A percentile compares a stretch with the other conserved stretches of the same genome.
These are phyloP conservation scores for Lizanozyma gosingica DNA, from an alignment of 1,139 yeast species.

Conservation along the genomic window DNA sequence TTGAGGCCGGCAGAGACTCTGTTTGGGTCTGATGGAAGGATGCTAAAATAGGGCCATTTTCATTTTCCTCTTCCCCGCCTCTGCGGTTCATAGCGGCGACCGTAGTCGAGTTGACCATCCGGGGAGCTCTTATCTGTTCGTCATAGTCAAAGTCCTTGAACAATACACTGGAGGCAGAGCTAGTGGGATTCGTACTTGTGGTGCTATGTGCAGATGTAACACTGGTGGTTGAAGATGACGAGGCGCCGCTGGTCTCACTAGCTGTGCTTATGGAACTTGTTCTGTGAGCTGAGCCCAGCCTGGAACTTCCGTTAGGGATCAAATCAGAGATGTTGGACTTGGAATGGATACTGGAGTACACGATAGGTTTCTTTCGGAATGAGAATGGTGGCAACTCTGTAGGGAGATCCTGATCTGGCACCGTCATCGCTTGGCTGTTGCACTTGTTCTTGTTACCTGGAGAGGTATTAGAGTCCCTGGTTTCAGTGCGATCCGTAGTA, in stretches of 20 bases:
- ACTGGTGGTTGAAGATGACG: constrained; percentile 3
- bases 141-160: constrained; percentile 28
- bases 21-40: background rate
- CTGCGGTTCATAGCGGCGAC: constrained; percentile 14
- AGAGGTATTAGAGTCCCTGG: no score
- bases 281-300: constrained; percentile 1
- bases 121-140: constrained; percentile 37
- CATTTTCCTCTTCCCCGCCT: constrained; percentile 1
- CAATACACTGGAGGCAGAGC: constrained; percentile 1
- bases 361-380: constrained; percentile 30
- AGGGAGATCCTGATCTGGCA: background rate
- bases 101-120: constrained; percentile 25
- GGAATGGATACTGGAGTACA: constrained; percentile 10
- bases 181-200: constrained; percentile 4
- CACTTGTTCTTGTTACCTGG: no score
- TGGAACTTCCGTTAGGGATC: constrained; percentile 11
- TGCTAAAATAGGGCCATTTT: background rate
- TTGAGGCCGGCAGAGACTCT: background rate
- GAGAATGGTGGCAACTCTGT: constrained; percentile 26
- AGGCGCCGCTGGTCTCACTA: constrained; percentile 3
- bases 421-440: no score
- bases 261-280: constrained; percentile 1
- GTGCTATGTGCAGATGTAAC: constrained; percentile 1
- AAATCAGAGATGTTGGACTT: constrained; percentile 24
- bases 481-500: no score